A percentile compares a stretch with the other conserved stretches of the same genome.
These are phyloP conservation scores for Medakamo hakoo DNA, from an alignment of 139 green algal species.

Conservation along the genomic window DNA sequence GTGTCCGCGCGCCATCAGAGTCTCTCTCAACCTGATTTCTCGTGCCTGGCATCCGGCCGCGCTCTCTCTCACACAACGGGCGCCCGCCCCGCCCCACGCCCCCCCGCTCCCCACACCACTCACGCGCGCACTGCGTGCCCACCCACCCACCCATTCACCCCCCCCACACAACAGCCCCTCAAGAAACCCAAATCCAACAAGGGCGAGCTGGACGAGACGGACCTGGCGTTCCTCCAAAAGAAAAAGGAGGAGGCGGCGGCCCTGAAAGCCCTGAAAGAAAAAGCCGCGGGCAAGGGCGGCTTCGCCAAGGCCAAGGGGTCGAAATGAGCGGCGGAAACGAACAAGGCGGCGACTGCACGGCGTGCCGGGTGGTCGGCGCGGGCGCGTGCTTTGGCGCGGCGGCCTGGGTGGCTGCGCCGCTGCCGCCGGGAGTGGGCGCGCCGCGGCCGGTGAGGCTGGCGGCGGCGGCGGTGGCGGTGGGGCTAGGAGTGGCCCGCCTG, in stretches of 20 bases:
- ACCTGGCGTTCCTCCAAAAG: slow-evolving; percentile 9
- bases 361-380: background rate
- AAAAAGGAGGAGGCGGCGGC: slow-evolving; percentile 6
- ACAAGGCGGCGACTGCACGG: background rate
- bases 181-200: slow-evolving; percentile 4
- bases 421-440: background rate
- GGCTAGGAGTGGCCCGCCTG: no score
- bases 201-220: slow-evolving; percentile 7
- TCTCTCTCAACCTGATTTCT: no score
- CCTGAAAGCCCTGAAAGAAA: slow-evolving; percentile 7
- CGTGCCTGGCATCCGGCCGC: no score
- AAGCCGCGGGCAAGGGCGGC: slow-evolving; percentile 7
- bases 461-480: no score
- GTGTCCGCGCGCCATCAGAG: background rate
- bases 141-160: no score
- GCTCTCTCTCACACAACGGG: no score
- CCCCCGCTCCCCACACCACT: no score
- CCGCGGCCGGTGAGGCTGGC: background rate
- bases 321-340: background rate
- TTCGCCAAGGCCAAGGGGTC: slow-evolving; percentile 3
- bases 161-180: slow-evolving; percentile 1
- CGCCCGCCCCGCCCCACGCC: no score
- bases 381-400: background rate
- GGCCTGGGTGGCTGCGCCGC: background rate
- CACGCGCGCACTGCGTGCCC: no score